Evolutionary conservation across 2,329 filamentous ascomycete species (phyloP).

Genomic region (Monosporascus sp.): DNA sequence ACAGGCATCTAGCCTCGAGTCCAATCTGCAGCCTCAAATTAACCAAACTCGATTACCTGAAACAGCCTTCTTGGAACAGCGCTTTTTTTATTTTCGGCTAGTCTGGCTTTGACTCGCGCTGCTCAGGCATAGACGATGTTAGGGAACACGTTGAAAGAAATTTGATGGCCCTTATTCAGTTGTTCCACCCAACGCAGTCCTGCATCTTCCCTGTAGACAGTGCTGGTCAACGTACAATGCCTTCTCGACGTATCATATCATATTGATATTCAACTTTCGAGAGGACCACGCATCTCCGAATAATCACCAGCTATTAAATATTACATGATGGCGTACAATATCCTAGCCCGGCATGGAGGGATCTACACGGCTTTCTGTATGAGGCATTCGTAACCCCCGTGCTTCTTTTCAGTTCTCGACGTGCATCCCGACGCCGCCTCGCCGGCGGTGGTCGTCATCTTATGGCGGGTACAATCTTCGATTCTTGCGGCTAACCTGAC

Average conservation of each 20-base stretch:
- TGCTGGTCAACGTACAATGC: neutral
- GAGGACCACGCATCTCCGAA: neutral
- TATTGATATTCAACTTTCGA: neutral
- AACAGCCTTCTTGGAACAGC: neutral
- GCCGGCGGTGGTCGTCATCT: neutral
- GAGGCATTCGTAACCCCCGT: constrained; percentile 14
- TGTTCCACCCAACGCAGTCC: neutral
- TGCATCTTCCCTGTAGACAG: neutral
- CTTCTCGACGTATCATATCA: too few species aligned
- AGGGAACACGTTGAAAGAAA: neutral
- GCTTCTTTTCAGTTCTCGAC: constrained; percentile 1
- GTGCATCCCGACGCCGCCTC: constrained; percentile 1
- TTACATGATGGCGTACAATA: neutral
- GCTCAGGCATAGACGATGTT: too few species aligned
- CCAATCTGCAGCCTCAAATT: neutral
- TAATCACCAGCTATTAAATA: neutral
- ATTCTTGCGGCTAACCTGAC: neutral
- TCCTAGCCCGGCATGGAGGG: neutral
- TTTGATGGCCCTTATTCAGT: neutral
- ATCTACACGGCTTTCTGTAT: constrained; percentile 8
- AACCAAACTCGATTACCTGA: neutral
- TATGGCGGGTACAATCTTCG: neutral
- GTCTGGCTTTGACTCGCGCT: neutral
- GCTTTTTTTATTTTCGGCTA: neutral
- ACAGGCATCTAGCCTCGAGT: neutral